Evolutionary conservation across 495 filamentous ascomycete genomes (phyloP).

Genomic region (Tricharina praecox): DNA sequence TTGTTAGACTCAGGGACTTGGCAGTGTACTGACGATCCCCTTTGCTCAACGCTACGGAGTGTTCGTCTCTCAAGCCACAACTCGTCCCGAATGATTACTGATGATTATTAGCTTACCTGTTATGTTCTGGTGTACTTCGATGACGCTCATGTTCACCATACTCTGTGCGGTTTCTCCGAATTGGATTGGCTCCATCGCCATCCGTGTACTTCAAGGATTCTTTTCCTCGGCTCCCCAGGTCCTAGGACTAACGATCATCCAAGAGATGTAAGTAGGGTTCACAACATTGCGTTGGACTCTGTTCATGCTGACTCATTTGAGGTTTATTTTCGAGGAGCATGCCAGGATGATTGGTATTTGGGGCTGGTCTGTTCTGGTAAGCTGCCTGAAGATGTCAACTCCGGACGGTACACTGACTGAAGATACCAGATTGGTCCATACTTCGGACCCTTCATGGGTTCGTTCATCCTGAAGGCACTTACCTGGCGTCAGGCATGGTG

Average conservation of each 20-base stretch:
- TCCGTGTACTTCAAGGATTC: conserved; percentile 19
- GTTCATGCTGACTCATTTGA: background rate
- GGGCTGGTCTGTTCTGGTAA: conserved; percentile 20
- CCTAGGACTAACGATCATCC: conserved; percentile 21
- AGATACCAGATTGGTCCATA: conserved; percentile 10
- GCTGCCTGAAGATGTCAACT: too few relatives aligned
- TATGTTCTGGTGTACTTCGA: conserved; percentile 22
- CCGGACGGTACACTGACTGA: too few relatives aligned
- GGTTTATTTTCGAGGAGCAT: conserved; percentile 22
- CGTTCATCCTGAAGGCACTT: conserved; percentile 9
- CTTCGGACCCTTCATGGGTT: conserved; percentile 20
- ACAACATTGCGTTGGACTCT: too few relatives aligned
- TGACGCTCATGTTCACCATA: conserved; percentile 19
- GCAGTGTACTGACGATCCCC: conserved; percentile 18
- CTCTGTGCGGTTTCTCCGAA: conserved; percentile 14
- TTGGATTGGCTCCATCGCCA: conserved; percentile 22
- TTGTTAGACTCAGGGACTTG: conserved; percentile 18
- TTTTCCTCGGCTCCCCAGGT: conserved; percentile 20
- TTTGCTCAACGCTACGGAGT: conserved; percentile 19
- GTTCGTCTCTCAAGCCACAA: too few relatives aligned
- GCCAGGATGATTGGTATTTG: conserved; percentile 20
- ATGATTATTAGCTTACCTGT: conserved; percentile 14
- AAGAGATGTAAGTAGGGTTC: conserved; percentile 21
- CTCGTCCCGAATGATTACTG: too few relatives aligned
- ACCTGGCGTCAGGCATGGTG: conserved; percentile 16